Conservation (phyloP, 148 eudicot genomes). For the Chenopodium quinoa region DNA sequence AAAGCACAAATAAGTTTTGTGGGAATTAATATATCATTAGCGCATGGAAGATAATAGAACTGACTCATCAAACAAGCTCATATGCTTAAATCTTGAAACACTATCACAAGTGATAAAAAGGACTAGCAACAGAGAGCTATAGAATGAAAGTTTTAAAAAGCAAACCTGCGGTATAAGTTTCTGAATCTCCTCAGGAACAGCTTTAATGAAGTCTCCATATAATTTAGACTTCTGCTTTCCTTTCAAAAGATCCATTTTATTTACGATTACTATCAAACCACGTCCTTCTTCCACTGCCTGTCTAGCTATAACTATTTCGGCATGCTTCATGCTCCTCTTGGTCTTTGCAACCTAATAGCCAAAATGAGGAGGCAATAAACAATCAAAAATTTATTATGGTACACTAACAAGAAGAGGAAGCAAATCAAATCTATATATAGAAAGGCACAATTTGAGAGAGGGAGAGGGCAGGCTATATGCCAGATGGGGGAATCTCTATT, state of each 20-base stretch:
- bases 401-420: background rate
- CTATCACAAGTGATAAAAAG: background rate
- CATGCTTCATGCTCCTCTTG: slow-evolving; percentile 52
- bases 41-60: background rate
- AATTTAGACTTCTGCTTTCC: slow-evolving; percentile 46
- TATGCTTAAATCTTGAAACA: slow-evolving; percentile 1
- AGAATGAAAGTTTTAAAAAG: background rate
- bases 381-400: background rate
- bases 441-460: background rate
- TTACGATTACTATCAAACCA: slow-evolving; percentile 82
- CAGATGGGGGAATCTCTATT: too few relatives aligned
- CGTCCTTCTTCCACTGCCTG: slow-evolving; percentile 99
- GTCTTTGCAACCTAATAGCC: background rate
- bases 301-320: slow-evolving; percentile 92
- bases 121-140: background rate
- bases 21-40: background rate
- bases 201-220: slow-evolving; percentile 58
- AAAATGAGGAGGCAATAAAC: background rate
- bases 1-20: background rate
- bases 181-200: slow-evolving; percentile 90
- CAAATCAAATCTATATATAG: background rate
- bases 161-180: slow-evolving; percentile 90
- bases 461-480: too few relatives aligned
- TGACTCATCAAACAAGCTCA: background rate
- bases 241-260: slow-evolving; percentile 87